These are phyloP conservation scores for Colletotrichum simmondsii DNA, from an alignment of 2,329 filamentous ascomycete species.

Conservation along the genomic window DNA sequence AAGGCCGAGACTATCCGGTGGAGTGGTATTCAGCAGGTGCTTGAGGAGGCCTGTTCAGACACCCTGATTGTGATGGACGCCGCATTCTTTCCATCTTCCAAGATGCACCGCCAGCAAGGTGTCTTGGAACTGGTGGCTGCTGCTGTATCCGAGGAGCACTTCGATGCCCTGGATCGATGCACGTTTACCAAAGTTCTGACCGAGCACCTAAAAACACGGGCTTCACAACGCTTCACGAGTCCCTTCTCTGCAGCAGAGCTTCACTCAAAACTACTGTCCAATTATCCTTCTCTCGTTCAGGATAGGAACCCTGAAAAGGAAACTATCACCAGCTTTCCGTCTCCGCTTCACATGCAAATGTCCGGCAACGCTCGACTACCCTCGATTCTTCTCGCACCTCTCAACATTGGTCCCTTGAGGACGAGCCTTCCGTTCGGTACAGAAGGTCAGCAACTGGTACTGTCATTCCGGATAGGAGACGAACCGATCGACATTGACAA, in stretches of 20 bases:
- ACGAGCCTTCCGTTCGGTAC: conserved; percentile 53
- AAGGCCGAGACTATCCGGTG: conserved; percentile 62
- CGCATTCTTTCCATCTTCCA: conserved; percentile 66
- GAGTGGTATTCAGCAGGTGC: conserved; percentile 65
- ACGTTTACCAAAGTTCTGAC: conserved; percentile 63
- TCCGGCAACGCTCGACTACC: conserved; percentile 64
- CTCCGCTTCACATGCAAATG: conserved; percentile 66
- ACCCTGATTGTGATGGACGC: conserved; percentile 69
- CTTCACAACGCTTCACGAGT: conserved; percentile 52
- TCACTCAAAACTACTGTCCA: conserved; percentile 63
- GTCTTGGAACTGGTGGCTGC: conserved; percentile 68
- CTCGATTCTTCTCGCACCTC: conserved; percentile 65
- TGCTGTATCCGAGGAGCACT: conserved; percentile 63
- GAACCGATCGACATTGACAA: conserved; percentile 62
- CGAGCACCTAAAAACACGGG: conserved; percentile 60
- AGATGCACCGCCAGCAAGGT: conserved; percentile 62
- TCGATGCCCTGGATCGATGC: conserved; percentile 57
- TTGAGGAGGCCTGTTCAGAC: conserved; percentile 67
- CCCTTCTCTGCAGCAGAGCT: conserved; percentile 64
- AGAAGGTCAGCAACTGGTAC: conserved; percentile 58
- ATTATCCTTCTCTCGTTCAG: conserved; percentile 63
- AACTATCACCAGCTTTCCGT: conserved; percentile 59
- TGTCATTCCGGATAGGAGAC: conserved; percentile 63
- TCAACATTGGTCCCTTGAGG: conserved; percentile 52
- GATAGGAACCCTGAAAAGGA: conserved; percentile 61